Evolutionary conservation across 2,329 filamentous ascomycete genomes (phyloP).

Genomic region (Byssothecium circinans): DNA sequence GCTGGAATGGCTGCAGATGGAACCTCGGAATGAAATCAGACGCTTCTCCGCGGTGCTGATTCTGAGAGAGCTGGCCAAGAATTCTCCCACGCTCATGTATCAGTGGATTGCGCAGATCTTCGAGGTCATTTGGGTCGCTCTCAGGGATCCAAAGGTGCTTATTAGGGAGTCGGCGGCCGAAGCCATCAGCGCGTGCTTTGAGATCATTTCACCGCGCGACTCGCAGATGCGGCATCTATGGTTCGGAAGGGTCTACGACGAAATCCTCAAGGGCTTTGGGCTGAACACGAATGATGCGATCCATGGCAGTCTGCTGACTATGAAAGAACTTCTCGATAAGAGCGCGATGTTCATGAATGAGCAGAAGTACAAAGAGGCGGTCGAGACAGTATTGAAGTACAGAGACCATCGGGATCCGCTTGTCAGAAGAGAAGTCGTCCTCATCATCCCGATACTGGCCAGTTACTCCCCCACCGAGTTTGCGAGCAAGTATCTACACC

Average conservation of each 20-base stretch:
- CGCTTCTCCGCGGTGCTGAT: slow-evolving; percentile 92
- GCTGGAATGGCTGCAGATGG: slow-evolving; percentile 94
- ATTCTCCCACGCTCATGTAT: slow-evolving; percentile 94
- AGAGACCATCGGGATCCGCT: slow-evolving; percentile 90
- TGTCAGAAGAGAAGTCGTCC: slow-evolving; percentile 85
- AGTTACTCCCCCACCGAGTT: slow-evolving; percentile 92
- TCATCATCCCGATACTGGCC: slow-evolving; percentile 88
- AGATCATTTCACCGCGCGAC: slow-evolving; percentile 92
- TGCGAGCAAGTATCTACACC: slow-evolving; percentile 81
- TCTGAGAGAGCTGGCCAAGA: slow-evolving; percentile 84
- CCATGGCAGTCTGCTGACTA: slow-evolving; percentile 89
- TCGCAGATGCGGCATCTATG: slow-evolving; percentile 81
- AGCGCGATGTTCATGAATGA: slow-evolving; percentile 99
- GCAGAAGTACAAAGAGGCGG: slow-evolving; percentile 80
- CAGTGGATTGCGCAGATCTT: slow-evolving; percentile 93
- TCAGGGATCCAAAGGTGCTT: slow-evolving; percentile 85
- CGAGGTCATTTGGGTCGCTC: slow-evolving; percentile 92
- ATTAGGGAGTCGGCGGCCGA: slow-evolving; percentile 92
- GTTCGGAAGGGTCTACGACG: slow-evolving; percentile 89
- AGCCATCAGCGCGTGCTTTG: slow-evolving; percentile 91
- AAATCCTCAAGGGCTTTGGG: slow-evolving; percentile 76
- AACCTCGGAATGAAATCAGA: slow-evolving; percentile 81
- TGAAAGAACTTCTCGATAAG: slow-evolving; percentile 90
- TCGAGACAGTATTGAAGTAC: slow-evolving; percentile 87
- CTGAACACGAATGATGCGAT: slow-evolving; percentile 80